Evolutionary conservation across 257 asterid species (phyloP).

Genomic region (Rehmannia glutinosa): DNA sequence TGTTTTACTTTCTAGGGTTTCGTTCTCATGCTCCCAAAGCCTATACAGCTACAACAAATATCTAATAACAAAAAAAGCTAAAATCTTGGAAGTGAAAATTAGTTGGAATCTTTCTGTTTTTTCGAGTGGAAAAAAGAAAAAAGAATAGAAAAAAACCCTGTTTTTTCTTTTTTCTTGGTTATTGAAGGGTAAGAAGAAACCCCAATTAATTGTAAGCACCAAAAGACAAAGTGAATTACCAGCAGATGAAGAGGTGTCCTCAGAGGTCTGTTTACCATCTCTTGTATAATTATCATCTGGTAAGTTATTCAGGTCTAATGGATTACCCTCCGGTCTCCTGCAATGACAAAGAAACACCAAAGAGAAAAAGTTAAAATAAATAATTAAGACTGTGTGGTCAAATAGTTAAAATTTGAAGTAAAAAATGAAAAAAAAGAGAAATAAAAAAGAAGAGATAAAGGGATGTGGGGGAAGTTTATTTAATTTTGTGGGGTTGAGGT

Average conservation of each 20-base stretch:
- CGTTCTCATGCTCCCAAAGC: conserved; percentile 30
- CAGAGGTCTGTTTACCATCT: conserved; percentile 55
- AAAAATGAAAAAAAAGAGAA: background rate
- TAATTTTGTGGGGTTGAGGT: conserved; percentile 38
- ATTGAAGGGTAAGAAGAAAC: background rate
- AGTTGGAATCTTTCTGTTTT: background rate
- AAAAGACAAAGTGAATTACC: conserved; percentile 48
- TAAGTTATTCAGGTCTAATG: conserved; percentile 92
- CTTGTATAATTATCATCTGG: conserved; percentile 81
- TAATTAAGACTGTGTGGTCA: background rate
- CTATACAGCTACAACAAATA: no score
- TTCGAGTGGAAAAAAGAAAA: background rate
- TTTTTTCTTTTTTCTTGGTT: background rate
- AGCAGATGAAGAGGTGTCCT: conserved; percentile 78
- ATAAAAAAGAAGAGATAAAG: background rate
- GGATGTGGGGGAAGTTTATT: conserved; percentile 2
- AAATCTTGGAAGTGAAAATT: background rate
- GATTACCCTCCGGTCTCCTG: conserved; percentile 86
- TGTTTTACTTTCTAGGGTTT: conserved; percentile 39
- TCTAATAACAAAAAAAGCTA: no score
- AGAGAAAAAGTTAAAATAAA: background rate
- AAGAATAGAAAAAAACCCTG: no score
- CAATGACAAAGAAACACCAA: background rate
- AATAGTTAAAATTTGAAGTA: background rate
- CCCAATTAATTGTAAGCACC: background rate